Conservation (phyloP, 1,284 basidiomycete genomes). For the Tilletia indica region DNA sequence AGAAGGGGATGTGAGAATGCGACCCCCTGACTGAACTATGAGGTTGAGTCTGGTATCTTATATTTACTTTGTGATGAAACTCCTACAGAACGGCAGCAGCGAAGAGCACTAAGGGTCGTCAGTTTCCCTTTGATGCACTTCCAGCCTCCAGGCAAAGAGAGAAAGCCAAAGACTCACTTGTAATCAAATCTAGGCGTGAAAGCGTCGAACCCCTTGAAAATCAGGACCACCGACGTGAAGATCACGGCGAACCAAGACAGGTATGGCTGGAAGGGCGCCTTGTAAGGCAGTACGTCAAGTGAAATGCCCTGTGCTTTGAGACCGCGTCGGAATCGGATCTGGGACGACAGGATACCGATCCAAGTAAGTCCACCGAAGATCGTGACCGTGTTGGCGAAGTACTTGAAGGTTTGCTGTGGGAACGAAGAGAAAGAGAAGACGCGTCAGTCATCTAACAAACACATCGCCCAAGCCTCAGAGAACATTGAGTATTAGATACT, state of each 20-base stretch:
- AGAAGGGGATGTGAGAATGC: neutral
- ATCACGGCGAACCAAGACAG: slow-evolving; percentile 64
- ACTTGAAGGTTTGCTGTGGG: slow-evolving; percentile 24
- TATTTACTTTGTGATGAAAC: slow-evolving; percentile 29
- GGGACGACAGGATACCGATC: slow-evolving; percentile 70
- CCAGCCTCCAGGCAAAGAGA: slow-evolving; percentile 15
- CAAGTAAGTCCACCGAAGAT: slow-evolving; percentile 61
- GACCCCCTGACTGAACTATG: no score
- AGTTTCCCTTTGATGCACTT: slow-evolving; percentile 1
- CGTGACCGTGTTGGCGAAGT: slow-evolving; percentile 31
- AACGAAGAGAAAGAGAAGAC: neutral
- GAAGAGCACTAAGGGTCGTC: slow-evolving; percentile 31
- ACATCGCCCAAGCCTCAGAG: no score
- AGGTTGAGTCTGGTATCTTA: slow-evolving; percentile 58
- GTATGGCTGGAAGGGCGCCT: slow-evolving; percentile 38
- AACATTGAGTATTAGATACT: no score
- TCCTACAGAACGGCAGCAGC: slow-evolving; percentile 36
- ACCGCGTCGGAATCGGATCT: slow-evolving; percentile 75
- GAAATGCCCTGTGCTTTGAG: slow-evolving; percentile 72
- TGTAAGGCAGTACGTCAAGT: slow-evolving; percentile 65
- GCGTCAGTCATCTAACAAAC: slow-evolving; percentile 56
- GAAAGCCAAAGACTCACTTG: slow-evolving; percentile 56
- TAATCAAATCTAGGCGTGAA: slow-evolving; percentile 77
- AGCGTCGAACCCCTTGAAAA: slow-evolving; percentile 62
- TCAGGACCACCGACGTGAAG: slow-evolving; percentile 65